phyloP scores from a whole-genome alignment of 441 rosid species.

The Gossypium lobatum region DNA sequence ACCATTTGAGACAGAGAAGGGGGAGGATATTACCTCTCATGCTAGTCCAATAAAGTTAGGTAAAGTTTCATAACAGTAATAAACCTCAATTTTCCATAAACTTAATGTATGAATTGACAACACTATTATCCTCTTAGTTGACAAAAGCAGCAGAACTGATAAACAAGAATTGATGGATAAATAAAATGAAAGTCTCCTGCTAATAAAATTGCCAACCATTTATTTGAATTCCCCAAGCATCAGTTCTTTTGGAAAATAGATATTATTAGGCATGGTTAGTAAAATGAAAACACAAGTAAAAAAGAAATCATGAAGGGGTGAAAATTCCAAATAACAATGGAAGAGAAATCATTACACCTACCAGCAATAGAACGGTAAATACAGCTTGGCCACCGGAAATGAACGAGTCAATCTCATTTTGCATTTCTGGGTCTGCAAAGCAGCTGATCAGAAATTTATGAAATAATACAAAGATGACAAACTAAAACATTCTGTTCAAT shows the following conservation, averaged over 20 bases:
- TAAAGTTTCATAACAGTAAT: neutral
- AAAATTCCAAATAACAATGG: neutral
- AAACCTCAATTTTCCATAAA: neutral
- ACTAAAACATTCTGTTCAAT: neutral
- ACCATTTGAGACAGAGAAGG: neutral
- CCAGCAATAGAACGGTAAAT: conserved; percentile 63
- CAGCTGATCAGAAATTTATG: conserved; percentile 17
- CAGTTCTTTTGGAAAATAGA: neutral
- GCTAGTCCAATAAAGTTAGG: neutral
- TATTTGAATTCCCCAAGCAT: neutral
- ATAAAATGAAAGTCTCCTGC: neutral
- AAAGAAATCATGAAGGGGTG: neutral
- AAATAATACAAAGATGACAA: conserved; percentile 9
- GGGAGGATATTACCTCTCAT: neutral
- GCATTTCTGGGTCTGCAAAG: conserved; percentile 74
- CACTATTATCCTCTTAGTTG: neutral
- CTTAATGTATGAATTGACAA: neutral
- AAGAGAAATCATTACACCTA: conserved; percentile 23
- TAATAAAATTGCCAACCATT: neutral
- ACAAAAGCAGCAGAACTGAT: conserved; percentile 6
- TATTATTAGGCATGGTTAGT: neutral
- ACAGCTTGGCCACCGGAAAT: conserved; percentile 62
- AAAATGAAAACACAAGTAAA: neutral
- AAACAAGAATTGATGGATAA: neutral
- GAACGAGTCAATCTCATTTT: conserved; percentile 51